Conservation (phyloP, 768 basidiomycete genomes). For the Auricularia cornea region DNA sequence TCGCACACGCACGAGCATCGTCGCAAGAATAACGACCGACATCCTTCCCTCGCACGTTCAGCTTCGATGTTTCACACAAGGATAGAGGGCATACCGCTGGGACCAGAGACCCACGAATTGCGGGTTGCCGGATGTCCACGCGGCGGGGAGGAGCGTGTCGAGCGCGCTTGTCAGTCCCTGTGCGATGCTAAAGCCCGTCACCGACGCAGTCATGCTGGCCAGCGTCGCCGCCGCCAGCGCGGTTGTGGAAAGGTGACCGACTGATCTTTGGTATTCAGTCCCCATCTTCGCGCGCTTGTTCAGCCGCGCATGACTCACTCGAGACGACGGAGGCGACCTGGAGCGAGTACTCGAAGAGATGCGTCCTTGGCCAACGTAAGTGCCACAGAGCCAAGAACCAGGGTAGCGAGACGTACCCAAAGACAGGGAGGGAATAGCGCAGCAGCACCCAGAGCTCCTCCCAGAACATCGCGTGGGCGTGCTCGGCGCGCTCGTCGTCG, state of each 20-base stretch:
- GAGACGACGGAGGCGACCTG: slow-evolving; percentile 61
- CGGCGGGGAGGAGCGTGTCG: slow-evolving; percentile 88
- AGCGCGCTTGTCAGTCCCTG: slow-evolving; percentile 82
- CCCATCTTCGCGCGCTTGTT: too few species aligned
- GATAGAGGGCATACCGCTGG: slow-evolving; percentile 58
- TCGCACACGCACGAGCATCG: not conserved
- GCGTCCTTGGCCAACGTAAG: slow-evolving; percentile 40
- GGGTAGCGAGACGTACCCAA: slow-evolving; percentile 41
- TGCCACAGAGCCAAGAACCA: not conserved
- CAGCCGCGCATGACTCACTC: not conserved
- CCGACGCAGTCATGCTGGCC: slow-evolving; percentile 30
- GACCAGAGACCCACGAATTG: slow-evolving; percentile 84
- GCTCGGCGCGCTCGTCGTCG: slow-evolving; percentile 28
- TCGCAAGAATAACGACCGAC: not conserved
- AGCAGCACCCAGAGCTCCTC: slow-evolving; percentile 56
- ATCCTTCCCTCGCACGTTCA: not conserved
- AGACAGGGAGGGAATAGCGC: slow-evolving; percentile 65
- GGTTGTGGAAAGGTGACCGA: slow-evolving; percentile 85
- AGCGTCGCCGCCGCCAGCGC: slow-evolving; percentile 79
- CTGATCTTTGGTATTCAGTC: slow-evolving; percentile 36
- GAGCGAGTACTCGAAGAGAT: slow-evolving; percentile 78
- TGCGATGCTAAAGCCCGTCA: slow-evolving; percentile 70
- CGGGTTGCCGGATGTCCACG: slow-evolving; percentile 86
- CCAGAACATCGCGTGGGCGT: slow-evolving; percentile 20
- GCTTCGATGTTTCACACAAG: not conserved